Evolutionary conservation across 768 basidiomycete species (phyloP).

Genomic region (Cyclocybe cylindracea): DNA sequence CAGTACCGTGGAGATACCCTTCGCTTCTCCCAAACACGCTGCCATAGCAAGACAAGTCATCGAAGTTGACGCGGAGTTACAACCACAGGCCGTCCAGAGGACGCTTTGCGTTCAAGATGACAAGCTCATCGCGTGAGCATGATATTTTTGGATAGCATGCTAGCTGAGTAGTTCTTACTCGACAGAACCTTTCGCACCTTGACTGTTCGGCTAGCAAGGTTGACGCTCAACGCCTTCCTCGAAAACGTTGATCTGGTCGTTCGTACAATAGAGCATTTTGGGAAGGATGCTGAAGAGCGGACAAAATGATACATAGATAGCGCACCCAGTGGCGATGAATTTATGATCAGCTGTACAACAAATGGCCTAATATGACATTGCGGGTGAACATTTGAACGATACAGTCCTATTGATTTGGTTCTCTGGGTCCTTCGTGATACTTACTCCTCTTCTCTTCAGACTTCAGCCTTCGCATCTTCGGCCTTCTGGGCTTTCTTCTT

Average conservation of each 20-base stretch:
- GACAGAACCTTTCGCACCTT: conserved; percentile 71
- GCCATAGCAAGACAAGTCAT: conserved; percentile 80
- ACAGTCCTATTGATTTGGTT: neutral
- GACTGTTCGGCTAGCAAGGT: conserved; percentile 82
- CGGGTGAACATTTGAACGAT: conserved; percentile 2
- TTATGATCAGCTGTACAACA: too few relatives aligned
- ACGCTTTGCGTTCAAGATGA: conserved; percentile 66
- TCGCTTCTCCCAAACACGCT: conserved; percentile 74
- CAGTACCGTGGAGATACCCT: conserved; percentile 72
- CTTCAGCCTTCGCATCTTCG: conserved; percentile 37
- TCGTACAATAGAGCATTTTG: conserved; percentile 81
- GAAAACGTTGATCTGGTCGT: conserved; percentile 88
- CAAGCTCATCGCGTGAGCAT: conserved; percentile 73
- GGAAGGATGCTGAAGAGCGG: conserved; percentile 55
- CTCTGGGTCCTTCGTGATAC: neutral
- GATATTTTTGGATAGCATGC: neutral
- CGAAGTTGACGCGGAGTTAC: conserved; percentile 85
- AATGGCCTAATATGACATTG: neutral
- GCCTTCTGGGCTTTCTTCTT: conserved; percentile 78
- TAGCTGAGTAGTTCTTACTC: conserved; percentile 1
- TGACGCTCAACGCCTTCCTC: conserved; percentile 83
- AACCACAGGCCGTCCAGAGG: conserved; percentile 77
- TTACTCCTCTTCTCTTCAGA: conserved; percentile 25
- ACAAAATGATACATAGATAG: conserved; percentile 14
- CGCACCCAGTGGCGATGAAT: neutral